A percentile compares a stretch with the other conserved stretches of the same genome.
phyloP scores from a whole-genome alignment of 768 basidiomycete species.

The Tylopilus plumbeoviolaceoides region DNA sequence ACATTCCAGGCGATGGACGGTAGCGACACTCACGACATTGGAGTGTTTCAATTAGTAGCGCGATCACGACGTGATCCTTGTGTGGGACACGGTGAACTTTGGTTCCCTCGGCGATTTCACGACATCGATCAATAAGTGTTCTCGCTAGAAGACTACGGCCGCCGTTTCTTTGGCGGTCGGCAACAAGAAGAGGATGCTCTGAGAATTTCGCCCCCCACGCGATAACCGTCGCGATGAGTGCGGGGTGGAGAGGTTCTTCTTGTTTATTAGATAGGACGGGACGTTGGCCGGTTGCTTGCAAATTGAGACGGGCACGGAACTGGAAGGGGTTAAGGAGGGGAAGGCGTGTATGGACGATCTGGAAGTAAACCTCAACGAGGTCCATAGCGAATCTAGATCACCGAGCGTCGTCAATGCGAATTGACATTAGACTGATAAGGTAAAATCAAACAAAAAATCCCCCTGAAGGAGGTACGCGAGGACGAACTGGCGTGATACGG shows the following conservation, averaged over 20 bases:
- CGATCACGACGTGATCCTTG: conserved; percentile 78
- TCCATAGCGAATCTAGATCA: conserved; percentile 78
- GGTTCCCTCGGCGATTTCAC: conserved; percentile 82
- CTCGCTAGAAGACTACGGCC: conserved; percentile 77
- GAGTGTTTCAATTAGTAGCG: conserved; percentile 75
- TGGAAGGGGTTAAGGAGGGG: conserved; percentile 82
- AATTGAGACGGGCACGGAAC: conserved; percentile 69
- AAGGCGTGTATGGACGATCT: conserved; percentile 84
- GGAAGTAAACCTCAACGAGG: conserved; percentile 92
- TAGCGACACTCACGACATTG: conserved; percentile 74
- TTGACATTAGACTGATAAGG: conserved; percentile 22
- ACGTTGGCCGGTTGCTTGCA: conserved; percentile 30
- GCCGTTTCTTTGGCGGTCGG: conserved; percentile 66
- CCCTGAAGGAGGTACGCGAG: conserved; percentile 8
- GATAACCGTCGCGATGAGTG: conserved; percentile 79
- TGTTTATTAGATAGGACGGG: conserved; percentile 19
- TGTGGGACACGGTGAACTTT: conserved; percentile 81
- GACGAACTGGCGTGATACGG: conserved; percentile 11
- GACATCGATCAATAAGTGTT: conserved; percentile 71
- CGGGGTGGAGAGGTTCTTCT: conserved; percentile 57
- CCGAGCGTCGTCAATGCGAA: conserved; percentile 8
- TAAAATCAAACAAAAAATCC: conserved; percentile 20
- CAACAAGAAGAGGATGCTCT: conserved; percentile 79
- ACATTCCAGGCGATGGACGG: not conserved
- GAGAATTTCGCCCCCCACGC: conserved; percentile 95